phyloP scores from a whole-genome alignment of 2,329 filamentous ascomycete species.

The Phoma sp. region DNA sequence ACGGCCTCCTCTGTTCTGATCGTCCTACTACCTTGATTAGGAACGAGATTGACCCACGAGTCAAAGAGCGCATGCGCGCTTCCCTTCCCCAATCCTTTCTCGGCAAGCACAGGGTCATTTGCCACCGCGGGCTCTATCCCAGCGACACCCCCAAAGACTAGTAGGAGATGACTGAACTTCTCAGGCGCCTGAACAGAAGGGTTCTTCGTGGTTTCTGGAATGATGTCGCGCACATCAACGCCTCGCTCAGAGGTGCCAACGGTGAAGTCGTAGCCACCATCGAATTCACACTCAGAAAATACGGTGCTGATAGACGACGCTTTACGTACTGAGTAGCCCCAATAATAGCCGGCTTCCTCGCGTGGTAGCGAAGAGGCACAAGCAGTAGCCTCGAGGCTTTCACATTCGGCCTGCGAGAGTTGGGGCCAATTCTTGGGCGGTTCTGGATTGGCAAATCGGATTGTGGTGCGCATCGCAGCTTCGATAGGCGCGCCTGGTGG shows the following conservation, averaged over 20 bases:
- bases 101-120: slow-evolving; percentile 63
- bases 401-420: slow-evolving; percentile 28
- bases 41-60: slow-evolving; percentile 81
- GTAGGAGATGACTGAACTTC: slow-evolving; percentile 71
- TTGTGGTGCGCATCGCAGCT: slow-evolving; percentile 73
- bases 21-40: slow-evolving; percentile 79
- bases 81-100: slow-evolving; percentile 67
- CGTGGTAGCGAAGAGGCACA: slow-evolving; percentile 73
- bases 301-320: slow-evolving; percentile 71
- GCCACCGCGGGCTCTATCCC: slow-evolving; percentile 78
- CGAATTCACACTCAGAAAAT: slow-evolving; percentile 77
- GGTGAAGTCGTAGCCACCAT: slow-evolving; percentile 80
- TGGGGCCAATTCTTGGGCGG: slow-evolving; percentile 44
- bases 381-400: slow-evolving; percentile 57
- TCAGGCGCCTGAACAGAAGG: slow-evolving; percentile 31
- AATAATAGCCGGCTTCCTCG: slow-evolving; percentile 81
- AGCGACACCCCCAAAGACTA: slow-evolving; percentile 82
- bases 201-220: slow-evolving; percentile 23
- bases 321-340: slow-evolving; percentile 77
- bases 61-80: slow-evolving; percentile 78
- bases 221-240: slow-evolving; percentile 50
- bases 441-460: slow-evolving; percentile 63
- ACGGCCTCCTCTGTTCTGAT: slow-evolving; percentile 86
- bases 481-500: slow-evolving; percentile 59
- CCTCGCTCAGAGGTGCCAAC: slow-evolving; percentile 86